Conservation (phyloP, 306 rosid genomes). For the Gillenia trifoliata region DNA sequence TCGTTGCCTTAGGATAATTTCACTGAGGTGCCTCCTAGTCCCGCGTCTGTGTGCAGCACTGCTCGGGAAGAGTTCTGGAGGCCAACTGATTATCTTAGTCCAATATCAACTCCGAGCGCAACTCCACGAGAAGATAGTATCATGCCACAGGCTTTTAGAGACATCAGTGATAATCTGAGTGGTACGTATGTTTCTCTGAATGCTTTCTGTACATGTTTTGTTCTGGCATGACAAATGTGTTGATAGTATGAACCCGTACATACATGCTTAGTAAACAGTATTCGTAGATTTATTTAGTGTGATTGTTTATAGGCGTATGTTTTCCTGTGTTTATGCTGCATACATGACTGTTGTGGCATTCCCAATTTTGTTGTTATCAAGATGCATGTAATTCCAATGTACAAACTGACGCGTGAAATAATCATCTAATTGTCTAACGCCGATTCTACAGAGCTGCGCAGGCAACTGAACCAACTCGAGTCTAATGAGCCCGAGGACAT, state of each 20-base stretch:
- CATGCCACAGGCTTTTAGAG: constrained; percentile 66
- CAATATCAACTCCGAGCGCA: constrained; percentile 67
- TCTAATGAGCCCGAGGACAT: constrained; percentile 45
- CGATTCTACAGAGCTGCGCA: constrained; percentile 63
- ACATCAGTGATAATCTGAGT: constrained; percentile 77
- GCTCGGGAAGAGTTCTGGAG: constrained; percentile 81
- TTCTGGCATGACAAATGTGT: not conserved
- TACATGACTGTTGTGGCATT: not conserved
- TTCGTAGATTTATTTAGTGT: not conserved
- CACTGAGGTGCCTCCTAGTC: constrained; percentile 99
- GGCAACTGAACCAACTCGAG: constrained; percentile 80
- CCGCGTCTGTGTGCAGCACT: constrained; percentile 95
- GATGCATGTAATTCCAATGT: not conserved
- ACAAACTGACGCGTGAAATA: not conserved
- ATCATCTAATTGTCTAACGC: constrained; percentile 13
- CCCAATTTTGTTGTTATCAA: not conserved
- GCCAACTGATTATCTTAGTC: constrained; percentile 63
- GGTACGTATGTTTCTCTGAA: constrained; percentile 37
- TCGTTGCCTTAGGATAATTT: constrained; percentile 63
- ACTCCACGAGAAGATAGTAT: constrained; percentile 58
- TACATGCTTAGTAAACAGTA: not conserved
- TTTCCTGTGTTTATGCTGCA: not conserved
- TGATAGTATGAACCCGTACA: not conserved
- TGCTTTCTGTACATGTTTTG: not conserved
- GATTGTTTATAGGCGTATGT: not conserved